Base-by-base conservation (phyloP, 192 early-diverging fungal genomes). In the Geosiphon pyriformis region DNA sequence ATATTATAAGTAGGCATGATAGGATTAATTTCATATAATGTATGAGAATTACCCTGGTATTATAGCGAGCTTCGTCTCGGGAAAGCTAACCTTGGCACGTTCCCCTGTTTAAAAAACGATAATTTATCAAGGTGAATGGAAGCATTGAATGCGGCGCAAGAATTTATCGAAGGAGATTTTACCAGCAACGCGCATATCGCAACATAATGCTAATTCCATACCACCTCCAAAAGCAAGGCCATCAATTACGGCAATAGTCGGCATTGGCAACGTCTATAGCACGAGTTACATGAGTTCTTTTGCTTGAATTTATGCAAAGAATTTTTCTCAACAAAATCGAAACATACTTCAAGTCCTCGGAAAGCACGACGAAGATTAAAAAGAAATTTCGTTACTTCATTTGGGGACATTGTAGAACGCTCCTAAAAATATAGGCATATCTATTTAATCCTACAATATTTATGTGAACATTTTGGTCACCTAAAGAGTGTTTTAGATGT, bases 201-300 rank as follows among this genome's bases (percentile, higher is more conserved):
- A 90, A 54, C 89, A 89, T 33, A 97, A 77, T 10, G 94, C 90
- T 69, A 97, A 75, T 72, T 97, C 94, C 48, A 96, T 76, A 11
- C 94, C 96, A 31, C 94, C 96, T 8, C 94, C 96, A 12, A 98
- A 76, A 0, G 94, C 94, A 18, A 89, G 87, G 17, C 96, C 96
- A 67, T 98, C 96, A 62, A 98, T 84, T 7, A 86, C 91, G 1
- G 93, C 88, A 72, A 98, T 95, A 2, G 96, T 97, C 32, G 96
- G 96, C 56, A 92, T 84, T 3, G 94, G 92, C 42, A 97, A 72
- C 1, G 89, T 80, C 85, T 90, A 31, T 48, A 17, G 23, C 29
- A 18, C 3, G 33, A 62, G 35, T 31, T 3, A 18, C 20, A 25
- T 22, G 12, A 2, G 4, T 18, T 12, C 22, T 3, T 59, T 25